Evolutionary conservation across 75 land plant genomes (phyloP).

Genomic region (Pseudotsuga menziesii): DNA sequence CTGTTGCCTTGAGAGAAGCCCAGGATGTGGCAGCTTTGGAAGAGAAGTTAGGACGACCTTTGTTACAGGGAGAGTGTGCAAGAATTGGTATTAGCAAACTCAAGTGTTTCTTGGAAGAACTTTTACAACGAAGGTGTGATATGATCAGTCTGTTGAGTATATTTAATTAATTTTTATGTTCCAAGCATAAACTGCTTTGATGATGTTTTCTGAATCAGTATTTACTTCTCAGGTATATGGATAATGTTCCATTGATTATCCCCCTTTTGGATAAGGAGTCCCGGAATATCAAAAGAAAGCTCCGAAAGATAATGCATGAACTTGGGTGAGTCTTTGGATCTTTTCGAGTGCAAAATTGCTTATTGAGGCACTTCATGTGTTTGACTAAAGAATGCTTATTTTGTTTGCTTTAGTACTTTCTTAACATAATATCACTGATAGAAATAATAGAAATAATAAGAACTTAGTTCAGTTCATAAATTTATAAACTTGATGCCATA

Average conservation of each 20-base stretch:
- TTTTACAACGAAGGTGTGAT: slow-evolving; percentile 68
- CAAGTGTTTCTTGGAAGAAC: slow-evolving; percentile 76
- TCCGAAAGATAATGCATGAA: slow-evolving; percentile 73
- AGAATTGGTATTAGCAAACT: slow-evolving; percentile 90
- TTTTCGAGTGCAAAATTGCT: not conserved
- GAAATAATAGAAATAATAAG: too few species aligned
- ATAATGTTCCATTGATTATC: slow-evolving; percentile 82
- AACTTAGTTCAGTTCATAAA: too few species aligned
- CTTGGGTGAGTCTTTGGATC: slow-evolving; percentile 44
- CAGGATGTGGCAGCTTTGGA: slow-evolving; percentile 79
- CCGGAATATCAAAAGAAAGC: slow-evolving; percentile 62
- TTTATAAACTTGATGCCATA: too few species aligned
- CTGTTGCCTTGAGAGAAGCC: slow-evolving; percentile 70
- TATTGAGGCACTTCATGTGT: not conserved
- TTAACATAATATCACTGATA: too few species aligned
- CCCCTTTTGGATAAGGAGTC: slow-evolving; percentile 92
- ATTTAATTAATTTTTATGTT: not conserved
- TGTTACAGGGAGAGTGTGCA: slow-evolving; percentile 69
- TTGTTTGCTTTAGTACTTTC: too few species aligned
- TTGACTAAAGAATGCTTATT: not conserved
- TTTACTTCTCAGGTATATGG: slow-evolving; percentile 69
- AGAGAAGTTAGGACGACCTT: slow-evolving; percentile 75
- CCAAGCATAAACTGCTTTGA: not conserved
- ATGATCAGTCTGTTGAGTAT: not conserved
- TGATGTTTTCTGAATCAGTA: not conserved